Evolutionary conservation across 139 green algal genomes (phyloP), one percentile per base, ranked within the genome.

Genomic region (Pseudopediastrum boryanum): DNA sequence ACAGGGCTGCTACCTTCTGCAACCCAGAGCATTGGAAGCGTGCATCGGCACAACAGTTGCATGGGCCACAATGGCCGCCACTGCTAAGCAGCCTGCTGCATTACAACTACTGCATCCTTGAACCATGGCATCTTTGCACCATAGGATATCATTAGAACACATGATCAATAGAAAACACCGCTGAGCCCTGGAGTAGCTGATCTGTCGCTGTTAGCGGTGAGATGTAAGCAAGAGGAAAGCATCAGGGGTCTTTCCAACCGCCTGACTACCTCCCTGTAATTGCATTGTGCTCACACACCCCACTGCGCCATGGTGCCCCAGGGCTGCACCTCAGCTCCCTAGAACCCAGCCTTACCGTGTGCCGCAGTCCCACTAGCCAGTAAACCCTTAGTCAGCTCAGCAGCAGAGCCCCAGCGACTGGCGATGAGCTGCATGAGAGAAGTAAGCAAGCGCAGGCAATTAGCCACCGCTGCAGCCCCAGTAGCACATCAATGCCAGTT

Each of bases 371-470:
- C 67, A 1, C 62, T 43, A 36, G 83, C 21, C 0, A 82, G 84
- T 13, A 95, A 56, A 2, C 76, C 72, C 8, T 64, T 66, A 0
- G 90, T 91, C 4, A 98, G 84, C 2, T 82, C 68, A 0, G 63
- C 51, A 29, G 97, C 64, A 3, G 92, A 97, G 33, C 91, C 94
- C 89, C 89, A 97, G n/a, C 93, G 85, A 71, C 97, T 89, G 1
- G 79, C 76, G 27, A 97, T 87, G 33, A 96, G 84, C 77, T 93
- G 81, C 41, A 39, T 44, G 16, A 43, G 67, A 43, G 51, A 36
- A 71, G 19, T 25, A 52, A 5, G 43, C 29, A 7, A 23, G 12
- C 38, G 31, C 66, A 61, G 27, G 58, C 43, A 4, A 44, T 35
- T 21, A 7, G 33, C n/a, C 54, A 12, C n/a, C 16, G 19, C 19